Conservation (phyloP, 2,329 filamentous ascomycete species). For the Colletotrichum agaves region DNA sequence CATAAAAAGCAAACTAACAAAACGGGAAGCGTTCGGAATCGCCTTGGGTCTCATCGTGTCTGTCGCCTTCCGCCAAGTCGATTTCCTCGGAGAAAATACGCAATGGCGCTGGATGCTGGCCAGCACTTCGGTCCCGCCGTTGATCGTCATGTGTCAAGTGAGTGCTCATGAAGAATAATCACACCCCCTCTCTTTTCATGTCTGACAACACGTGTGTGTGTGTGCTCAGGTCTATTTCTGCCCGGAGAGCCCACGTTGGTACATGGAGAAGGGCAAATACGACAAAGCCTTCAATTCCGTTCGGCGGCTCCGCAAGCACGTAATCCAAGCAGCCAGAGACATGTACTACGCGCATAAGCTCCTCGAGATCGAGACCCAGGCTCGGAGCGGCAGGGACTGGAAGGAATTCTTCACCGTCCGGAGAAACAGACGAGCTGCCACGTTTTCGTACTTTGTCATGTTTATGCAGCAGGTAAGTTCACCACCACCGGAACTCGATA, state of each 20-base stretch:
- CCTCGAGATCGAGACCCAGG: slow-evolving; percentile 45
- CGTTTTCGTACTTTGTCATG: slow-evolving; percentile 51
- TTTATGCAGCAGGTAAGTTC: slow-evolving; percentile 44
- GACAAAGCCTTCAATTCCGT: slow-evolving; percentile 58
- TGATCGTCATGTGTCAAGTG: slow-evolving; percentile 58
- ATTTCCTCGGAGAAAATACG: slow-evolving; percentile 47
- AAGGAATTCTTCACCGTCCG: slow-evolving; percentile 52
- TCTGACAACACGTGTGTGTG: too few relatives aligned
- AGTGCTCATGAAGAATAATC: too few relatives aligned
- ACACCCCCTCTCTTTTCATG: background rate
- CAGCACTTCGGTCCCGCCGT: slow-evolving; percentile 63
- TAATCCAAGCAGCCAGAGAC: slow-evolving; percentile 61
- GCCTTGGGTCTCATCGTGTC: slow-evolving; percentile 52
- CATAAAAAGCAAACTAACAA: slow-evolving; percentile 38
- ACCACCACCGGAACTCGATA: too few relatives aligned
- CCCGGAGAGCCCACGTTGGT: slow-evolving; percentile 65
- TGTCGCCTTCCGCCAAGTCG: slow-evolving; percentile 44
- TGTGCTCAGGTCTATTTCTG: slow-evolving; percentile 57
- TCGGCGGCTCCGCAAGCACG: slow-evolving; percentile 56
- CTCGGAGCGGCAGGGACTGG: slow-evolving; percentile 45
- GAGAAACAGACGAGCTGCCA: slow-evolving; percentile 49
- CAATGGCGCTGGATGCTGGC: slow-evolving; percentile 55
- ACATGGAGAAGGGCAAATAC: slow-evolving; percentile 61
- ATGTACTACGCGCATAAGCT: slow-evolving; percentile 60
- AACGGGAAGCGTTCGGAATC: slow-evolving; percentile 51